These are phyloP conservation scores for Schoenoplectus triqueter DNA, from an alignment of 202 grass and related monocot genomes.

Conservation along the genomic window DNA sequence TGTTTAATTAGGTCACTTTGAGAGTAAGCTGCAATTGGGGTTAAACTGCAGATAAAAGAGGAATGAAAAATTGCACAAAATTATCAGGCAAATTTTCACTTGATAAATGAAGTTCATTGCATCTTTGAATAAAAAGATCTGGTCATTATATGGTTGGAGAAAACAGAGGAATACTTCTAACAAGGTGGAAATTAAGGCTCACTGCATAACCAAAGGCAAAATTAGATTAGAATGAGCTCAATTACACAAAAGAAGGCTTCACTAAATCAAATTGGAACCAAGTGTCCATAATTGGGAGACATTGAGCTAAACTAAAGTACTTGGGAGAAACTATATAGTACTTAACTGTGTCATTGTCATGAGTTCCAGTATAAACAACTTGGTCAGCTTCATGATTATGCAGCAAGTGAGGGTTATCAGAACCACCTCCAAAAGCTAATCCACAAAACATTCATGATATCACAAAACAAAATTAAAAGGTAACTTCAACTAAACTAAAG, in stretches of 20 bases:
- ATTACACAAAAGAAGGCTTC: conserved; percentile 6
- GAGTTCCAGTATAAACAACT: conserved; percentile 97
- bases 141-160: background rate
- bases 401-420: conserved; percentile 79
- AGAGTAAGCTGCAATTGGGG: background rate
- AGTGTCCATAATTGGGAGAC: background rate
- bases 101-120: background rate
- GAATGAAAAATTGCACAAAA: background rate
- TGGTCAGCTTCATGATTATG: conserved; percentile 96
- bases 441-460: conserved; percentile 16
- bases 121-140: background rate
- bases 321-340: conserved; percentile 2
- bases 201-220: background rate
- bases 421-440: conserved; percentile 75
- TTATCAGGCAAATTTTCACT: background rate
- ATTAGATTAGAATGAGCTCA: background rate
- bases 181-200: background rate
- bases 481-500: conserved; percentile 18
- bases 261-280: background rate
- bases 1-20: conserved; percentile 20
- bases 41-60: background rate
- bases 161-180: background rate
- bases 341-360: conserved; percentile 94
- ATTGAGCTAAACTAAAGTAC: background rate
- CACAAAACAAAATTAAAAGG: conserved; percentile 11